phyloP scores from a whole-genome alignment of 495 filamentous ascomycete species.

The Penicillium goetzii region DNA sequence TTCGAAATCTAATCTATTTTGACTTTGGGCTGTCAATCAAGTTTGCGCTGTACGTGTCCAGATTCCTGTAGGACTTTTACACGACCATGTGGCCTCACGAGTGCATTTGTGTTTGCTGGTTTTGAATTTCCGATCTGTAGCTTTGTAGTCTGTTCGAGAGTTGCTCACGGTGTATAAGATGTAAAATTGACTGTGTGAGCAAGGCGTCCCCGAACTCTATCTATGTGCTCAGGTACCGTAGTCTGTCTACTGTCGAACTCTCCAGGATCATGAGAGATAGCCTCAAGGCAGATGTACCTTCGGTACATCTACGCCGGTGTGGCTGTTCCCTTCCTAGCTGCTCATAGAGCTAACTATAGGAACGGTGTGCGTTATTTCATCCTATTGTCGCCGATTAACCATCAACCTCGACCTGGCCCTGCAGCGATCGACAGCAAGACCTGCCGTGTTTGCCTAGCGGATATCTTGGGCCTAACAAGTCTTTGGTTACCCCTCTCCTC shows the following conservation, averaged over 20 bases:
- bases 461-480: neutral
- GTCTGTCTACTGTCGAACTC: neutral
- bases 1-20: constrained; percentile 11
- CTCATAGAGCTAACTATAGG: neutral
- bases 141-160: neutral
- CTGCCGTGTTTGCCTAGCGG: constrained; percentile 8
- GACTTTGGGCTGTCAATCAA: constrained; percentile 8
- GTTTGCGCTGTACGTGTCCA: neutral
- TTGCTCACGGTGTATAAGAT: neutral
- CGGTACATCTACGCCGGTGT: neutral
- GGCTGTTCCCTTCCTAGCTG: neutral
- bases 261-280: neutral
- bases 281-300: neutral
- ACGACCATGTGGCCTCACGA: neutral
- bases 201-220: neutral
- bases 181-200: neutral
- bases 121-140: neutral
- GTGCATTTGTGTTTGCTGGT: neutral
- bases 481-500: neutral
- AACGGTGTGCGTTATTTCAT: constrained; percentile 4
- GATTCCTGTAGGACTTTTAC: neutral
- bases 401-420: constrained; percentile 3
- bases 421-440: constrained; percentile 17
- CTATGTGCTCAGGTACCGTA: neutral
- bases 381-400: neutral